These are phyloP conservation scores for Penicillium angulare DNA, from an alignment of 495 filamentous ascomycete species.

Conservation along the genomic window DNA sequence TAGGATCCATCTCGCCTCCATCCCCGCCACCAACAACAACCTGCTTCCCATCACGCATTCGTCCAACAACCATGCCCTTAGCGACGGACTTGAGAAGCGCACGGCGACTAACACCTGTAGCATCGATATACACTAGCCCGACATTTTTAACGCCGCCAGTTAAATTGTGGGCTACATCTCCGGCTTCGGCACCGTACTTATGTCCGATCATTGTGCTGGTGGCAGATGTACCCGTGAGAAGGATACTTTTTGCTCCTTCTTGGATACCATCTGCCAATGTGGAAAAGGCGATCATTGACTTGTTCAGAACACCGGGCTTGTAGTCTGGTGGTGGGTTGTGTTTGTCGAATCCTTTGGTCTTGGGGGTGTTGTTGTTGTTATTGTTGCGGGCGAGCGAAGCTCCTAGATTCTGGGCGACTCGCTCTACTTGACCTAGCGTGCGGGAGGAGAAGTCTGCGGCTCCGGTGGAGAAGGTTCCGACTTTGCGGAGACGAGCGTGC, in stretches of 20 bases:
- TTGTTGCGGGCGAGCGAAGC: constrained; percentile 66
- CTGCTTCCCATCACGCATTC: constrained; percentile 78
- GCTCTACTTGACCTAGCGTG: constrained; percentile 78
- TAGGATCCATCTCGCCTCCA: constrained; percentile 53
- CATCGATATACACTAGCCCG: constrained; percentile 96
- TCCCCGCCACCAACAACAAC: constrained; percentile 81
- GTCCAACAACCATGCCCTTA: constrained; percentile 97
- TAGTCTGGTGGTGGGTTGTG: constrained; percentile 59
- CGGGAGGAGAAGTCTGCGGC: constrained; percentile 79
- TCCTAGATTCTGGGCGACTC: constrained; percentile 83
- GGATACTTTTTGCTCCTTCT: constrained; percentile 71
- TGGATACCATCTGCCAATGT: constrained; percentile 93
- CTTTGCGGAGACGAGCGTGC: constrained; percentile 78
- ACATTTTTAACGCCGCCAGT: constrained; percentile 92
- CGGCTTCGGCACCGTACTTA: constrained; percentile 81
- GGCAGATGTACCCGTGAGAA: constrained; percentile 69
- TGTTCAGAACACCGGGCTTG: constrained; percentile 91
- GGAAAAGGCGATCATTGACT: constrained; percentile 93
- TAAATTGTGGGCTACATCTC: constrained; percentile 65
- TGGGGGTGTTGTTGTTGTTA: constrained; percentile 55
- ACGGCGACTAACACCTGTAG: constrained; percentile 80
- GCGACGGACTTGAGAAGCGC: constrained; percentile 91
- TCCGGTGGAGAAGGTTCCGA: constrained; percentile 73
- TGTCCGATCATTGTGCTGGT: constrained; percentile 81
- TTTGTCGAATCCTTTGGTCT: constrained; percentile 55